Conservation (phyloP, 495 filamentous ascomycete genomes). For the Aspergillus incahuasiensis region DNA sequence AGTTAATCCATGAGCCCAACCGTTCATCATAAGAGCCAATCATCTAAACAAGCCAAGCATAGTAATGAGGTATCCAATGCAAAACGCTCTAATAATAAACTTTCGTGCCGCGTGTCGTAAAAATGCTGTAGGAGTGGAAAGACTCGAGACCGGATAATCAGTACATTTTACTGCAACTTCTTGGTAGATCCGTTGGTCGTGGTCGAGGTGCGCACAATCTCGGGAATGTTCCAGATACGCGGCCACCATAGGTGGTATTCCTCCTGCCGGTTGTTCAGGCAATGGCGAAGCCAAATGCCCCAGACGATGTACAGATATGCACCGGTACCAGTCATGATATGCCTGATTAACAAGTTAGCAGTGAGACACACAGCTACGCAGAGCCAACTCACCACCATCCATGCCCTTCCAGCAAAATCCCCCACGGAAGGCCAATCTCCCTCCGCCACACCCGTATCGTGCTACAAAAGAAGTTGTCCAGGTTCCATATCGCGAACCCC, state of each 20-base stretch:
- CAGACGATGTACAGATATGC: constrained; percentile 84
- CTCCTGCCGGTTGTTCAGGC: constrained; percentile 70
- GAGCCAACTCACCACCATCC: constrained; percentile 77
- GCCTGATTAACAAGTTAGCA: constrained; percentile 38
- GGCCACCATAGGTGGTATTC: constrained; percentile 75
- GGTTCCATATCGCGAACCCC: constrained; percentile 81
- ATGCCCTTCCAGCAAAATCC: constrained; percentile 84
- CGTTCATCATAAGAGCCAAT: constrained; percentile 2
- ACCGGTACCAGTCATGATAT: constrained; percentile 60
- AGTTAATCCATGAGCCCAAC: background rate
- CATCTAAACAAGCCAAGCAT: background rate
- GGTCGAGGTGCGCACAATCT: constrained; percentile 45
- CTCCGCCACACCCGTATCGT: constrained; percentile 67
- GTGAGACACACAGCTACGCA: background rate
- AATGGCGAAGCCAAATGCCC: constrained; percentile 81
- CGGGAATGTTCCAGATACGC: constrained; percentile 60
- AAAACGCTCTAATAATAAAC: background rate
- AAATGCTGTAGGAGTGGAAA: background rate
- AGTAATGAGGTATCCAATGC: background rate
- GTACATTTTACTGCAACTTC: constrained; percentile 34
- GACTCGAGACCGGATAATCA: background rate
- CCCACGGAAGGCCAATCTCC: constrained; percentile 80
- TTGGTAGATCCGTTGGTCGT: constrained; percentile 35
- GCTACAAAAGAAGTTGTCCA: constrained; percentile 80
- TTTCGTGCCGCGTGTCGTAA: background rate